phyloP scores from a whole-genome alignment of 306 rosid species.

The Prinsepia uniflora region DNA sequence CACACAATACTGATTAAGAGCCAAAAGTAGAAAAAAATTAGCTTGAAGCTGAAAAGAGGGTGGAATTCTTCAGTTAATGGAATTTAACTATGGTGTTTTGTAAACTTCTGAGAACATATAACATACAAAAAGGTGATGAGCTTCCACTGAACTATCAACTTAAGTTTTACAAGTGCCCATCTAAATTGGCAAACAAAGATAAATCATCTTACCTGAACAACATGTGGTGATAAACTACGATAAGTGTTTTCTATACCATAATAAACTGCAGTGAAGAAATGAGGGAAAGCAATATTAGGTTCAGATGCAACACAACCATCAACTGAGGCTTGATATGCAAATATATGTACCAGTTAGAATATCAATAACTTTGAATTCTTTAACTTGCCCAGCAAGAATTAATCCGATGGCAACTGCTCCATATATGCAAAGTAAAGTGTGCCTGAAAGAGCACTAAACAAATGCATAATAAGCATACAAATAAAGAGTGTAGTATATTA shows the following conservation, averaged over 20 bases:
- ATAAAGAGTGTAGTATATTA: conserved; percentile 5
- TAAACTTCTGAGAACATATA: not conserved
- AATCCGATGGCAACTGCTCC: conserved; percentile 65
- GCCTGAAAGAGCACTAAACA: conserved; percentile 59
- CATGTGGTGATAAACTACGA: conserved; percentile 63
- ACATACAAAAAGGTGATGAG: not conserved
- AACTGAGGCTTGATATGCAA: conserved; percentile 12
- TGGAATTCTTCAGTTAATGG: not conserved
- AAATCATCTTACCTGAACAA: conserved; percentile 60
- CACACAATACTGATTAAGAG: not conserved
- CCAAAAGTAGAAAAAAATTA: not conserved
- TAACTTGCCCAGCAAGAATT: conserved; percentile 73
- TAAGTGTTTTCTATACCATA: conserved; percentile 76
- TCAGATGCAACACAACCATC: conserved; percentile 19
- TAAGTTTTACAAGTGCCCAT: not conserved
- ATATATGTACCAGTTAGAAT: conserved; percentile 66
- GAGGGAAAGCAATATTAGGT: conserved; percentile 19
- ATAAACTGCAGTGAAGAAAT: conserved; percentile 54
- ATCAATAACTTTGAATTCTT: conserved; percentile 57
- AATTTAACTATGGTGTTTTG: not conserved
- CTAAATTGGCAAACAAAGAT: not conserved
- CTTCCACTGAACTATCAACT: not conserved
- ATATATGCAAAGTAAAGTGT: conserved; percentile 78
- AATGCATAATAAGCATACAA: conserved; percentile 21
- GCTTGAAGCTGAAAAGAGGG: not conserved